Percentiles rank a stretch among this genome's conserved stretches.
Evolutionary conservation across 345 rosid species (phyloP).

Genomic region (Gossypium herbaceum): DNA sequence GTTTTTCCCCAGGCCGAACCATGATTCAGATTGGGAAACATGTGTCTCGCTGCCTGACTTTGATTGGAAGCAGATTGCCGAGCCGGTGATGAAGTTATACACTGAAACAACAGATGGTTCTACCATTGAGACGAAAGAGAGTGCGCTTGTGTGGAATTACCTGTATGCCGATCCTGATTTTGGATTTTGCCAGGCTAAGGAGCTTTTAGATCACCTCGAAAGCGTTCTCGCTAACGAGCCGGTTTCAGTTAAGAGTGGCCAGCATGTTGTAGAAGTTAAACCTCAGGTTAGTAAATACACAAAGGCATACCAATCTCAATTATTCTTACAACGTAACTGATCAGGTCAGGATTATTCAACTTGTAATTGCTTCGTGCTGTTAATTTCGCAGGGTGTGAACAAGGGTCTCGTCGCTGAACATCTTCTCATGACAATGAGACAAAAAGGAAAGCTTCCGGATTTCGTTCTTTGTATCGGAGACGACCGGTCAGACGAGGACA

Average conservation of each 20-base stretch:
- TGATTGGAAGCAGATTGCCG: slow-evolving; percentile 3
- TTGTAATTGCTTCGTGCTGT: neutral
- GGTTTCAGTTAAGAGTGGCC: neutral
- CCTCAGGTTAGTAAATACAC: neutral
- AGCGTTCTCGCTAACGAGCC: neutral
- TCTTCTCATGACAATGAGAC: neutral
- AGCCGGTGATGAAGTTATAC: slow-evolving; percentile 5
- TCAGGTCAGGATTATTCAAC: no score
- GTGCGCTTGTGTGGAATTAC: neutral
- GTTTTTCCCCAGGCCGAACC: neutral
- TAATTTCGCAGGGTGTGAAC: neutral
- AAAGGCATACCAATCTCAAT: neutral
- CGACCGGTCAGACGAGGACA: slow-evolving; percentile 1
- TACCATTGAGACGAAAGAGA: neutral
- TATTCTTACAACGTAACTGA: neutral
- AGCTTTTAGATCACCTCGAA: neutral
- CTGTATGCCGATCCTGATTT: slow-evolving; percentile 1
- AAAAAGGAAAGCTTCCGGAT: neutral
- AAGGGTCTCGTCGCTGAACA: neutral
- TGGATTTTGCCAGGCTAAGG: slow-evolving; percentile 7
- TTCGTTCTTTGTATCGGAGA: neutral
- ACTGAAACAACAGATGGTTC: slow-evolving; percentile 9
- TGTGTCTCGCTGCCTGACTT: neutral
- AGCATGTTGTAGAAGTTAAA: neutral
- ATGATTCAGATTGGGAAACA: slow-evolving; percentile 3